Evolutionary conservation across 805 yeast species (phyloP), one percentile per base, ranked within the genome.

Genomic region (Sugiyamaella qingdaonensis): DNA sequence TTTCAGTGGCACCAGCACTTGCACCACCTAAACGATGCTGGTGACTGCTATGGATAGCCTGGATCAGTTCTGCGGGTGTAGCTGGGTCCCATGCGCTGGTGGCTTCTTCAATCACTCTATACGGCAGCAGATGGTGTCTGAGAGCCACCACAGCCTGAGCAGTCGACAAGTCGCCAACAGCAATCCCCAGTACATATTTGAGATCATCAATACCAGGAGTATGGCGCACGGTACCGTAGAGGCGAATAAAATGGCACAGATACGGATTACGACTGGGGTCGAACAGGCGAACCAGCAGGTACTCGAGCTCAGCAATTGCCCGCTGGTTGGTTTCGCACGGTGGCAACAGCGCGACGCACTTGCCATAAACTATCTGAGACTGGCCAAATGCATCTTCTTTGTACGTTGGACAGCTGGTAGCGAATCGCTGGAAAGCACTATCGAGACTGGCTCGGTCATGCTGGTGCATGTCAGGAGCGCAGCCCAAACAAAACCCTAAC

Each of bases 201-300:
- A 34, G 37, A 5, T 34, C 37, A 13, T 34, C 37, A 4, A 34
- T n/a, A 5, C 16, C n/a, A 13, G 37, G 37, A 13, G 3, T 14
- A n/a, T 34, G 37, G n/a, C 37, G 37, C 37, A 34, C n/a, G 3
- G 14, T 18, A 11, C 24, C 42, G 29, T 48, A 48, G 21, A 29
- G 46, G 4, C 33, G 33, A 41, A 52, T 46, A 45, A 54, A 52
- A 24, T 54, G 52, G 45, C 45, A 48, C 31, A 54, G 42, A 52
- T 48, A 54, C 21, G 58, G 58, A 34, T 51, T 54, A 34, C 16
- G 42, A 13, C 46, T 32, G n/a, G 14, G 13, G 11, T 52, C 54
- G 33, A 37, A 52, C 16, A 52, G 46, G 19, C 47, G 24, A 42
- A 18, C 48, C n/a, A 52, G 46, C 11, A 47, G 11, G 24, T 47